Percentiles rank a stretch among this genome's conserved stretches.
These are phyloP conservation scores for Populus pruinosa DNA, from an alignment of 345 rosid genomes.

Conservation along the genomic window DNA sequence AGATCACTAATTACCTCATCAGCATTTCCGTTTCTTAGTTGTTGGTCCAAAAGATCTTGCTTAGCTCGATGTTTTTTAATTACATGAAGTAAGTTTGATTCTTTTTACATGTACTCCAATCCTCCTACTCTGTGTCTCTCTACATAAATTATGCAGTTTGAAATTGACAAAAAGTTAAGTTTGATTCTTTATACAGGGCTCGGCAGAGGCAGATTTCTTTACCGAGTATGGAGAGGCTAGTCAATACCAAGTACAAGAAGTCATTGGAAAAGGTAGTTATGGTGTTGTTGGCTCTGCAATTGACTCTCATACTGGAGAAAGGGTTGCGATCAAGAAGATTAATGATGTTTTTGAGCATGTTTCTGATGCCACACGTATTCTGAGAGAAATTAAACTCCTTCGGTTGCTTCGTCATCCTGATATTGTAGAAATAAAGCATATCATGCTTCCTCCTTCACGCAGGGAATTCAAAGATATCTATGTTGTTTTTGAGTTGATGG, in stretches of 20 bases:
- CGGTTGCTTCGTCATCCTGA: slow-evolving; percentile 94
- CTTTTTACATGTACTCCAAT: background rate
- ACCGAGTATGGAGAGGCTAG: slow-evolving; percentile 97
- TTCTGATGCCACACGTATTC: slow-evolving; percentile 93
- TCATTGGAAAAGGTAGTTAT: slow-evolving; percentile 95
- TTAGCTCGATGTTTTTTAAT: background rate
- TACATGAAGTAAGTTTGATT: background rate
- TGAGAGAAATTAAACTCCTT: slow-evolving; percentile 92
- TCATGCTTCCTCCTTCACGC: slow-evolving; percentile 97
- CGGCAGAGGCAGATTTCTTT: slow-evolving; percentile 72
- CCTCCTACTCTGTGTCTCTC: background rate
- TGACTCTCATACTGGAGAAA: slow-evolving; percentile 77
- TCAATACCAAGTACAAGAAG: slow-evolving; percentile 86
- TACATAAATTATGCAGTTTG: background rate
- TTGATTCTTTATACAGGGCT: slow-evolving; percentile 40
- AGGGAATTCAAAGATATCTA: slow-evolving; percentile 90
- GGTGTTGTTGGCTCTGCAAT: slow-evolving; percentile 95
- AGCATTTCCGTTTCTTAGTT: background rate
- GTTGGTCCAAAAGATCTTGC: background rate
- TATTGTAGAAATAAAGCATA: slow-evolving; percentile 88
- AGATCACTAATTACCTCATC: background rate
- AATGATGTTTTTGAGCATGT: slow-evolving; percentile 97
- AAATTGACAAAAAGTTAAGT: background rate
- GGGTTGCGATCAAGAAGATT: slow-evolving; percentile 92
- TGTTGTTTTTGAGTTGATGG: slow-evolving; percentile 96